Evolutionary conservation across 2,329 filamentous ascomycete species (phyloP).

Genomic region (Neofusicoccum cordaticola): DNA sequence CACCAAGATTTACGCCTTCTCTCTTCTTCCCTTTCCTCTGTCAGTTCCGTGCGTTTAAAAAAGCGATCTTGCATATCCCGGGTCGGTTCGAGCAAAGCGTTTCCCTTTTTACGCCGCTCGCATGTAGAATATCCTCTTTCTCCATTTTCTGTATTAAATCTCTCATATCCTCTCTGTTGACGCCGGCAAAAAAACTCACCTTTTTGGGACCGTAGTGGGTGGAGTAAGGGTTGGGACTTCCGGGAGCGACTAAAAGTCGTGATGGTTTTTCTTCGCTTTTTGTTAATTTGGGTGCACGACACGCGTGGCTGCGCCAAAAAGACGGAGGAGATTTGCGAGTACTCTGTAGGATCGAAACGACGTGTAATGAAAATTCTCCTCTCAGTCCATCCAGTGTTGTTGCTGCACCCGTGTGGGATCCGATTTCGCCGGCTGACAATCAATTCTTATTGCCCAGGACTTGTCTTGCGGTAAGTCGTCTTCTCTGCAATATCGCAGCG

Average conservation of each 20-base stretch:
- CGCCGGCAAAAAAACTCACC: slow-evolving; percentile 10
- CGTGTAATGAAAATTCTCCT: slow-evolving; percentile 17
- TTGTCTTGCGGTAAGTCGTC: not conserved
- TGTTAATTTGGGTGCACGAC: slow-evolving; percentile 3
- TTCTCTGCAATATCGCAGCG: not conserved
- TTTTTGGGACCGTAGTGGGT: slow-evolving; percentile 9
- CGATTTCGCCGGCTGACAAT: no score
- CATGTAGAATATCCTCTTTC: slow-evolving; percentile 17
- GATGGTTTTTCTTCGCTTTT: slow-evolving; percentile 12
- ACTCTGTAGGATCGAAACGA: slow-evolving; percentile 7
- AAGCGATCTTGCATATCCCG: slow-evolving; percentile 18
- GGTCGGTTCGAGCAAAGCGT: slow-evolving; percentile 1
- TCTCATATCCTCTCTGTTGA: slow-evolving; percentile 14
- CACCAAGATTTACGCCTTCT: not conserved
- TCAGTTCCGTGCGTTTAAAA: slow-evolving; percentile 10
- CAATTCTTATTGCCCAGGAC: no score
- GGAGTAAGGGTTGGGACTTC: slow-evolving; percentile 9
- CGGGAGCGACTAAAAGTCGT: slow-evolving; percentile 12
- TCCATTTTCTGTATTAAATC: slow-evolving; percentile 11
- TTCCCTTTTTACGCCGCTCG: slow-evolving; percentile 6
- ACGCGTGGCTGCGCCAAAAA: not conserved
- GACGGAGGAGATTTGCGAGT: not conserved
- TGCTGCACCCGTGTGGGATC: not conserved
- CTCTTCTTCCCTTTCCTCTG: not conserved
- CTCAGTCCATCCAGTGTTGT: not conserved